These are phyloP conservation scores for Kluyveromyces lactis DNA, from an alignment of 805 yeast species.

Conservation along the genomic window DNA sequence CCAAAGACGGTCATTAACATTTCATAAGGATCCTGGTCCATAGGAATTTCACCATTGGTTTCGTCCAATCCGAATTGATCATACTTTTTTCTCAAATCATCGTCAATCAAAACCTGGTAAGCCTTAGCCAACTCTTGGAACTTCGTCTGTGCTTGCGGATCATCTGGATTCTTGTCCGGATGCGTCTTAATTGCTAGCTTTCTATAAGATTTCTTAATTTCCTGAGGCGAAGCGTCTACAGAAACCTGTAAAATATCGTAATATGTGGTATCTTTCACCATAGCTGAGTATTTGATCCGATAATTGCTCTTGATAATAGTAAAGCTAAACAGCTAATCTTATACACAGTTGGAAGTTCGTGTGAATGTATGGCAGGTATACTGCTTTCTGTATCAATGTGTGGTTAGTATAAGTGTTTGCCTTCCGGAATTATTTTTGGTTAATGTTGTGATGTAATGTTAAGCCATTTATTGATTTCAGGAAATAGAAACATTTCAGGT, in stretches of 20 bases:
- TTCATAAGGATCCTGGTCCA: conserved; percentile 60
- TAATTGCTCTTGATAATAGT: not conserved
- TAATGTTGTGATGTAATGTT: too few species aligned
- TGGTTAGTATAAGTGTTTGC: too few species aligned
- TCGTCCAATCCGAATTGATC: conserved; percentile 80
- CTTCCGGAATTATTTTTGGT: too few species aligned
- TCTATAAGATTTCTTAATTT: conserved; percentile 90
- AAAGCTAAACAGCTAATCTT: too few species aligned
- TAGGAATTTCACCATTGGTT: conserved; percentile 3
- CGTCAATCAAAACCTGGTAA: conserved; percentile 73
- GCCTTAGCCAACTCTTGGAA: conserved; percentile 72
- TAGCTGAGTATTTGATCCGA: conserved; percentile 17
- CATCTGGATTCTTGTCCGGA: conserved; percentile 96
- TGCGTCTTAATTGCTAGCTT: conserved; percentile 83
- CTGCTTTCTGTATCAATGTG: too few species aligned
- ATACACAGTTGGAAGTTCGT: too few species aligned
- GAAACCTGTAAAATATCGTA: conserved; percentile 71
- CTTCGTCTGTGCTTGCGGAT: conserved; percentile 78
- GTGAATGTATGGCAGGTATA: too few species aligned
- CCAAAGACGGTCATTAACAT: conserved; percentile 79
- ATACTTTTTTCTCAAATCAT: conserved; percentile 57
- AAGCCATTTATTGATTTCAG: too few species aligned
- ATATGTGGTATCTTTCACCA: conserved; percentile 83
- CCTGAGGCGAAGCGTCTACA: conserved; percentile 63
- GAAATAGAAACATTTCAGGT: too few species aligned